Percentiles rank a stretch among this genome's conserved stretches.
Conservation (phyloP, 371 early-diverging fungal genomes). For the Mucor racemosus region DNA sequence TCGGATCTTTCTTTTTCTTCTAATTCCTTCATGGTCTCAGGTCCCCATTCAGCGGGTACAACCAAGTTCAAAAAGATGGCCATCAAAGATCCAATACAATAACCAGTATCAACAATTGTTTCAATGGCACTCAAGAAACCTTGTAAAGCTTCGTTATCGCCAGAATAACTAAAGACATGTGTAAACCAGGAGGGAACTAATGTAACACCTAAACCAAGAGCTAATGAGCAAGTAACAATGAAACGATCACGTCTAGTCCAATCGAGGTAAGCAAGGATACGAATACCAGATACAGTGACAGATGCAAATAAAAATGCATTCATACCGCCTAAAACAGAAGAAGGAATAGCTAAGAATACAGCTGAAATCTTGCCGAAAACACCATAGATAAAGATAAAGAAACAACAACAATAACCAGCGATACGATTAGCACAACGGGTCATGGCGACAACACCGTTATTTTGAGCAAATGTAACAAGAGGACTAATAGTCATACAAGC, state of each 20-base stretch:
- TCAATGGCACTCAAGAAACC: slow-evolving; percentile 61
- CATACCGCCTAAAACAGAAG: slow-evolving; percentile 64
- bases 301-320: slow-evolving; percentile 66
- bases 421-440: slow-evolving; percentile 46
- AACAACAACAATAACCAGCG: slow-evolving; percentile 66
- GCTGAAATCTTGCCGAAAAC: slow-evolving; percentile 69
- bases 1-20: slow-evolving; percentile 36
- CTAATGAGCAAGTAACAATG: slow-evolving; percentile 55
- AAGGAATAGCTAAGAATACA: slow-evolving; percentile 61
- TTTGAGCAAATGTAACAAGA: slow-evolving; percentile 67
- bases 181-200: slow-evolving; percentile 62
- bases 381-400: slow-evolving; percentile 63
- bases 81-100: slow-evolving; percentile 57
- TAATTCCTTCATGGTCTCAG: slow-evolving; percentile 38
- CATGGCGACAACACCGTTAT: slow-evolving; percentile 36
- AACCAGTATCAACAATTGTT: slow-evolving; percentile 62
- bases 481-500: slow-evolving; percentile 65
- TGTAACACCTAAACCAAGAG: slow-evolving; percentile 61
- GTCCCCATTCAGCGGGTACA: slow-evolving; percentile 51
- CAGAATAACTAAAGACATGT: slow-evolving; percentile 59
- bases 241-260: slow-evolving; percentile 73
- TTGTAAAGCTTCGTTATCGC: slow-evolving; percentile 48
- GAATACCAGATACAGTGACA: slow-evolving; percentile 67
- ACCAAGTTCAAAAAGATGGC: slow-evolving; percentile 59
- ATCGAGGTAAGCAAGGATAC: slow-evolving; percentile 62